A percentile compares a stretch with the other conserved stretches of the same genome.
phyloP scores from a whole-genome alignment of 2,329 filamentous ascomycete species.

The Penicillium fuscoglaucum region DNA sequence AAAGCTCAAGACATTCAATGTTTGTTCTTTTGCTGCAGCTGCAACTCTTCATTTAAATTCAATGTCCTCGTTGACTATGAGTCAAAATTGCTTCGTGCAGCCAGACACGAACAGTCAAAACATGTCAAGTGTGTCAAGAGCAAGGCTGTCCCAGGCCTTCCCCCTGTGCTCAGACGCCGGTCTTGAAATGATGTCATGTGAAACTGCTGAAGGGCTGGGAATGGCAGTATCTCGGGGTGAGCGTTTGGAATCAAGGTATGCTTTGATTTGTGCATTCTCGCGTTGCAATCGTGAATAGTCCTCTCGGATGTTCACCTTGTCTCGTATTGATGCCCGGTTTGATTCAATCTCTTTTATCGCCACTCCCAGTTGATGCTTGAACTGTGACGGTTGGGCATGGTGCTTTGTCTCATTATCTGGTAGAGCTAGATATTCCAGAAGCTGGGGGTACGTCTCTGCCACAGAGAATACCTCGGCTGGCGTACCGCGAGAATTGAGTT shows the following conservation, averaged over 20 bases:
- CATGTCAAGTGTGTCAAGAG: constrained; percentile 26
- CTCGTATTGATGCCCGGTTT: constrained; percentile 19
- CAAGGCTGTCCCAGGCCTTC: constrained; percentile 30
- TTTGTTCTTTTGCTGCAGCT: neutral
- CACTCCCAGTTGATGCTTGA: constrained; percentile 24
- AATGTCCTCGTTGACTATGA: neutral
- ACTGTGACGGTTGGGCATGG: constrained; percentile 18
- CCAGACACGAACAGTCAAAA: constrained; percentile 15
- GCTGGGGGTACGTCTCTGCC: constrained; percentile 15
- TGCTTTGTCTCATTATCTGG: constrained; percentile 10
- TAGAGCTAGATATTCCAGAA: constrained; percentile 14
- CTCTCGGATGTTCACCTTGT: constrained; percentile 19
- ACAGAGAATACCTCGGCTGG: constrained; percentile 7
- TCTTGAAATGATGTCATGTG: constrained; percentile 13
- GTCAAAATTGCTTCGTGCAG: neutral
- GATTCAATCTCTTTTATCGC: constrained; percentile 28
- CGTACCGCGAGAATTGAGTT: neutral
- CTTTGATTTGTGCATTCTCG: constrained; percentile 27
- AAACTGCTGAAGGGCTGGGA: constrained; percentile 5
- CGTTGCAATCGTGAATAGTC: constrained; percentile 27
- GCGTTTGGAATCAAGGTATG: constrained; percentile 18
- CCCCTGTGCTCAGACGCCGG: constrained; percentile 18
- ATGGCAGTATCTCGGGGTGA: constrained; percentile 13
- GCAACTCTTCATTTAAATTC: neutral
- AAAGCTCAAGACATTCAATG: neutral